Evolutionary conservation across 164 flowering plant species (phyloP).

Genomic region (Nymphaea thermarum): DNA sequence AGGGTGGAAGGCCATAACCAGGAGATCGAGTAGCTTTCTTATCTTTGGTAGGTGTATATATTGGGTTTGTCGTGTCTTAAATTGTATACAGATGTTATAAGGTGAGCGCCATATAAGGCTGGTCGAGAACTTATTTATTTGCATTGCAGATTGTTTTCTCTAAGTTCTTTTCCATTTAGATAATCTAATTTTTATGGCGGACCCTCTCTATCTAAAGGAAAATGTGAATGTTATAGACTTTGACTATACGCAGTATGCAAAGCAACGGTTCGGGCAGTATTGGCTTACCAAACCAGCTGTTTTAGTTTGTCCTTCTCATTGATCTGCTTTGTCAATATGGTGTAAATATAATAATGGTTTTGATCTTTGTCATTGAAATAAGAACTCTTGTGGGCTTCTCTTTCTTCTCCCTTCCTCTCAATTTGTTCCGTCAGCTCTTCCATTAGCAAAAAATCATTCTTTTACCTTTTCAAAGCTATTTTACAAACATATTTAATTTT

Average conservation of each 20-base stretch:
- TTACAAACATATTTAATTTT: too few relatives aligned
- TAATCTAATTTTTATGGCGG: background rate
- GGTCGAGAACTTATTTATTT: background rate
- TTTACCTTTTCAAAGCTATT: too few relatives aligned
- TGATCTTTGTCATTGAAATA: too few relatives aligned
- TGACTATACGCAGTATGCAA: conserved; percentile 73
- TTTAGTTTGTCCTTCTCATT: conserved; percentile 10
- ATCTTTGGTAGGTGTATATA: too few relatives aligned
- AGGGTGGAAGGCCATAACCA: too few relatives aligned
- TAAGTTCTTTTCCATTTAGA: too few relatives aligned
- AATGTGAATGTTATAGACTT: conserved; percentile 70
- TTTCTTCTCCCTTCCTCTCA: too few relatives aligned
- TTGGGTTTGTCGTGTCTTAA: background rate
- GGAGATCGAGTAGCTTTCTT: too few relatives aligned
- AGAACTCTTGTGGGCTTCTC: background rate
- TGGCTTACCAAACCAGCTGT: conserved; percentile 41
- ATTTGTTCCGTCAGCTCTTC: too few relatives aligned
- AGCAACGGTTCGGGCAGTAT: conserved; percentile 76
- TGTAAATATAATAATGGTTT: background rate
- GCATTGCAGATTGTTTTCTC: background rate
- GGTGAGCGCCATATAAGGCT: background rate
- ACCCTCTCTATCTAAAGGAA: conserved; percentile 20
- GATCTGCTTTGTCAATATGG: background rate
- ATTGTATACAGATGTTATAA: background rate
- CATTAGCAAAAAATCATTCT: too few relatives aligned